Conservation (phyloP, 1,284 basidiomycete species). For the Anthracocystis setariae region DNA sequence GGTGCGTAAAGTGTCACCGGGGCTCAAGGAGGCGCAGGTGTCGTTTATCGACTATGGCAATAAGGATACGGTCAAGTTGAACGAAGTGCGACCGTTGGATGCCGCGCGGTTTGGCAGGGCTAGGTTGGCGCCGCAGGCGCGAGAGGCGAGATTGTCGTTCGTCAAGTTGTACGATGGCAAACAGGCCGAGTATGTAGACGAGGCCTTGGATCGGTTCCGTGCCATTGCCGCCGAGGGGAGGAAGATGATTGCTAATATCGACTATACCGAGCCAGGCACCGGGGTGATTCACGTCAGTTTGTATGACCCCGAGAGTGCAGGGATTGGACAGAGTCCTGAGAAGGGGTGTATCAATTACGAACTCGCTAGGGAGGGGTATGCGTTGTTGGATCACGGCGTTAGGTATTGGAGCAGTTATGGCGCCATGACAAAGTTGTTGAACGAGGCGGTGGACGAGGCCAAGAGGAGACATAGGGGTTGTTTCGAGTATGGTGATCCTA, state of each 20-base stretch:
- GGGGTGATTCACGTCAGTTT: conserved; percentile 48
- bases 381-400: conserved; percentile 50
- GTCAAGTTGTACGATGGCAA: conserved; percentile 54
- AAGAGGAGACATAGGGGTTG: conserved; percentile 46
- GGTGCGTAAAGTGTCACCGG: conserved; percentile 44
- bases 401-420: conserved; percentile 56
- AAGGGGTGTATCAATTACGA: conserved; percentile 56
- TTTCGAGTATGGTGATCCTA: conserved; percentile 59
- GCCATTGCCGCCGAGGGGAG: conserved; percentile 51
- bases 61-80: conserved; percentile 48
- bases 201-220: conserved; percentile 57
- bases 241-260: conserved; percentile 64
- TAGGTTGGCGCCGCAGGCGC: conserved; percentile 46
- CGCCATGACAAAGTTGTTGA: conserved; percentile 35
- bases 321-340: conserved; percentile 41
- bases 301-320: conserved; percentile 56
- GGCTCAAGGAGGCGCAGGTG: conserved; percentile 47
- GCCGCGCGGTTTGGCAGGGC: conserved; percentile 47
- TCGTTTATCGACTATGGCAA: conserved; percentile 61
- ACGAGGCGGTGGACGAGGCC: conserved; percentile 50
- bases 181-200: conserved; percentile 55
- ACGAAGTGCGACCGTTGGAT: conserved; percentile 55
- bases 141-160: conserved; percentile 58
- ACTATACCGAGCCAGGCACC: conserved; percentile 48
- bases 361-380: conserved; percentile 51